Percentiles rank a stretch among this genome's conserved stretches.
phyloP scores from a whole-genome alignment of 768 basidiomycete genomes.

The Chalciporus piperatus region DNA sequence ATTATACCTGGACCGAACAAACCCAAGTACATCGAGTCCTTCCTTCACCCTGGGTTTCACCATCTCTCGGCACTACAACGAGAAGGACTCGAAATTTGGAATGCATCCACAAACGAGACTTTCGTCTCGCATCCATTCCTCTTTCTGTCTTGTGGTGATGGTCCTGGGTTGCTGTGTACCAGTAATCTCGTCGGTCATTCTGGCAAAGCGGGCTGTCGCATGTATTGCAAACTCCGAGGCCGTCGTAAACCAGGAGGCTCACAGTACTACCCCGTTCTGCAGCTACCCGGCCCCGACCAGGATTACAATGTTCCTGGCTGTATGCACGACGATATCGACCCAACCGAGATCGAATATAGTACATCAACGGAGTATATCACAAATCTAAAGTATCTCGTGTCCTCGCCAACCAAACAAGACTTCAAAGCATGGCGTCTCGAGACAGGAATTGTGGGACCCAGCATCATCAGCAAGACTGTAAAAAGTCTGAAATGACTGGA shows the following conservation, averaged over 20 bases:
- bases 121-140: not conserved
- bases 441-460: conserved; percentile 37
- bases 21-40: not conserved
- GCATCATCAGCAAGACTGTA: conserved; percentile 32
- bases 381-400: too few relatives aligned
- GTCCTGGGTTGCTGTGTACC: not conserved
- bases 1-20: conserved; percentile 1
- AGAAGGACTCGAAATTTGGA: not conserved
- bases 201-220: not conserved
- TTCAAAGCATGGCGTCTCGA: conserved; percentile 24
- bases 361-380: too few relatives aligned
- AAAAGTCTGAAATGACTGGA: too few relatives aligned
- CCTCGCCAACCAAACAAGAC: not conserved
- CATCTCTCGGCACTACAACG: not conserved
- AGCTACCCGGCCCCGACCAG: not conserved
- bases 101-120: not conserved
- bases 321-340: too few relatives aligned
- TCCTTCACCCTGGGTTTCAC: not conserved
- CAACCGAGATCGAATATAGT: too few relatives aligned
- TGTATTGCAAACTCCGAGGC: too few relatives aligned
- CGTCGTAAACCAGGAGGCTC: too few relatives aligned
- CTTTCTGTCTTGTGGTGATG: not conserved
- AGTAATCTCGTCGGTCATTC: conserved; percentile 1
- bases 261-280: not conserved
- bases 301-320: not conserved